Evolutionary conservation across 129 eudicot genomes (phyloP).

Genomic region (Arctium minus): DNA sequence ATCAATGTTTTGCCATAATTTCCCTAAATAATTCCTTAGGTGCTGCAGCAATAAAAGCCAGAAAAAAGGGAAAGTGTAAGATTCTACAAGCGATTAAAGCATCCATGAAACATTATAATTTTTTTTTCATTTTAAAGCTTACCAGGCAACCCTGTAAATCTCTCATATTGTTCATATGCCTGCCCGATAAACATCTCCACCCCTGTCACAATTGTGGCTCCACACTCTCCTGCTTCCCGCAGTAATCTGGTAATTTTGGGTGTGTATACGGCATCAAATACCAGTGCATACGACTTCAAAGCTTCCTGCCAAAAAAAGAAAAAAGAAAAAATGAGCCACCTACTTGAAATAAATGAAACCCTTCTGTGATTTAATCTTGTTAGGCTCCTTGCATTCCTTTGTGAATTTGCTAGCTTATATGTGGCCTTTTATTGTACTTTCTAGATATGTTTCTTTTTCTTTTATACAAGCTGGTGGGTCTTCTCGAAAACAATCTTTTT

Average conservation of each 20-base stretch:
- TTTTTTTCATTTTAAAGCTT: constrained; percentile 3
- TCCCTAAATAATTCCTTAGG: constrained; percentile 71
- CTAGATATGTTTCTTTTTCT: neutral
- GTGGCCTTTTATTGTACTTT: neutral
- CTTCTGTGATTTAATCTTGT: neutral
- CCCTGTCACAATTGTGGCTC: constrained; percentile 74
- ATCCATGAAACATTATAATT: neutral
- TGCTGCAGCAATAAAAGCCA: constrained; percentile 40
- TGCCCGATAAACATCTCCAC: constrained; percentile 93
- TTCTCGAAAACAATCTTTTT: too few relatives aligned
- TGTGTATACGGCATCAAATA: constrained; percentile 89
- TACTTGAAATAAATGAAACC: neutral
- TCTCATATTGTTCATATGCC: constrained; percentile 89
- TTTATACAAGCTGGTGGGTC: too few relatives aligned
- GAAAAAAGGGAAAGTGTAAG: neutral
- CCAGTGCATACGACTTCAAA: constrained; percentile 63
- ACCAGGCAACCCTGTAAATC: constrained; percentile 97
- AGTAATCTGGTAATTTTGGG: constrained; percentile 90
- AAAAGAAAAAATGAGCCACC: neutral
- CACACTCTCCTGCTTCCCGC: constrained; percentile 75
- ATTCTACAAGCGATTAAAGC: neutral
- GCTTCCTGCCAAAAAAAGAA: constrained; percentile 57
- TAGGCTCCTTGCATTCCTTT: neutral
- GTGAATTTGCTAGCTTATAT: neutral
- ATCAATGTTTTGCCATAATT: constrained; percentile 43